Conservation (phyloP, 257 asterid species). For the Gentiana macrophylla region DNA sequence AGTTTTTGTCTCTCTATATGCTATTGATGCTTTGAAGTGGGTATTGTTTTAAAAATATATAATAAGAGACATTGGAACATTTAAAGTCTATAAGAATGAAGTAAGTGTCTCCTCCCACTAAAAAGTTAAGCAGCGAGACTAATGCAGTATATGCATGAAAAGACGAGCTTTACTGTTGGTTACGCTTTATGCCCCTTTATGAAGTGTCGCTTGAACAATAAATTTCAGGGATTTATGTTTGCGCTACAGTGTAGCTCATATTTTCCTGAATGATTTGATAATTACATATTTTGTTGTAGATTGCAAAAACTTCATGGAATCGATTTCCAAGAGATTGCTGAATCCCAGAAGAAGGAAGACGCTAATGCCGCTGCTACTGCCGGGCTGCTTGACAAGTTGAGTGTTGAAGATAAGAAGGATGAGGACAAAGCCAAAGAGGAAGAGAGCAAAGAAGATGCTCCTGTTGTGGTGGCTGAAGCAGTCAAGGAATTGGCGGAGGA, state of each 20-base stretch:
- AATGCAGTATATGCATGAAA: no score
- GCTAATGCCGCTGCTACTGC: conserved; percentile 34
- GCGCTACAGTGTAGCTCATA: neutral
- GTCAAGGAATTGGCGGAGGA: conserved; percentile 7
- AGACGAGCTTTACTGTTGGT: no score
- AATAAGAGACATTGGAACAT: no score
- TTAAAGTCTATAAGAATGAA: no score
- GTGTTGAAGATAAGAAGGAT: conserved; percentile 26
- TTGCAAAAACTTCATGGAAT: conserved; percentile 40
- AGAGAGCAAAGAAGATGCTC: conserved; percentile 15
- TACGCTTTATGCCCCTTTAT: no score
- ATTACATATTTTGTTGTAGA: conserved; percentile 10
- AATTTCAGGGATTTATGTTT: no score
- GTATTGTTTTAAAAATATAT: no score
- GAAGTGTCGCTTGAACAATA: no score
- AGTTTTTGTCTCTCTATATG: no score
- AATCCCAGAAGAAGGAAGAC: conserved; percentile 30
- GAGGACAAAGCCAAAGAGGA: conserved; percentile 15
- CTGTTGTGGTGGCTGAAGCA: neutral
- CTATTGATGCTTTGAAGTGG: no score
- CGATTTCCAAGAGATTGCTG: conserved; percentile 32
- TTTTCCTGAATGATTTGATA: neutral
- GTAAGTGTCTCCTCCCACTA: no score
- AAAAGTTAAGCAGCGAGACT: no score
- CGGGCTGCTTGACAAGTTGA: conserved; percentile 37